Base-by-base conservation (phyloP, 306 rosid species). In the Styphnolobium japonicum region DNA sequence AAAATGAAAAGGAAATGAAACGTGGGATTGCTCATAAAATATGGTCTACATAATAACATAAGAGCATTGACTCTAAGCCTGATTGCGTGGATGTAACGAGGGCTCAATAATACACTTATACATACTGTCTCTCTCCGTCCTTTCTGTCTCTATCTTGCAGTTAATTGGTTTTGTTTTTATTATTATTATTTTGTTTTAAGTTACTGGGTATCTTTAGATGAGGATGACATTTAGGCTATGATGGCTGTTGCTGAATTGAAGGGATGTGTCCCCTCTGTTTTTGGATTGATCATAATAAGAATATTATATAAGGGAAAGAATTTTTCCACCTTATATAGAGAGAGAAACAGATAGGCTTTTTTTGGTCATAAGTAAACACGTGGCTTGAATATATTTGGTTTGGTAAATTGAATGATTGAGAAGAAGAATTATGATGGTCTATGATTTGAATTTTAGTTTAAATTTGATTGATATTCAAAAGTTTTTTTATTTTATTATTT, bases 361-460 rank as follows among this genome's bases (percentile, higher is more conserved):
- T 12, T 2, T n/a, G 53, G 10, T 34, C 42, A 34, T 25, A 43
- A 42, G 62, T 12, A 56, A 46, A 45, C 66, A n/a, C 77, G 77
- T 81, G 81, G 76, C 72, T 67, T 16, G 71, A 65, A 66, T 74
- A 45, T 9, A 7, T 22, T 8, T 34, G 71, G 66, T 75, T 75
- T 56, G 72, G 80, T 67, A 67, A 3, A 43, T 16, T 27, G 33
- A 81, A 75, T 81, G 77, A 81, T 76, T 75, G 57, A 58, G 43
- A 71, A 25, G 48, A 81, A 53, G 3, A 37, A 39, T 11, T 46
- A 36, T 76, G 37, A 6, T 22, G 21, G 8, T 16, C 43, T 14
- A 5, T 36, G 45, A 25, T 77, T 77, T 46, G 42, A 64, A 49
- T 22, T n/a, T n/a, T n/a, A n/a, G n/a, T n/a, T n/a, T n/a, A n/a